Percentiles rank a stretch among this genome's conserved stretches.
These are phyloP conservation scores for Cornus florida DNA, from an alignment of 148 eudicot genomes.

Conservation along the genomic window DNA sequence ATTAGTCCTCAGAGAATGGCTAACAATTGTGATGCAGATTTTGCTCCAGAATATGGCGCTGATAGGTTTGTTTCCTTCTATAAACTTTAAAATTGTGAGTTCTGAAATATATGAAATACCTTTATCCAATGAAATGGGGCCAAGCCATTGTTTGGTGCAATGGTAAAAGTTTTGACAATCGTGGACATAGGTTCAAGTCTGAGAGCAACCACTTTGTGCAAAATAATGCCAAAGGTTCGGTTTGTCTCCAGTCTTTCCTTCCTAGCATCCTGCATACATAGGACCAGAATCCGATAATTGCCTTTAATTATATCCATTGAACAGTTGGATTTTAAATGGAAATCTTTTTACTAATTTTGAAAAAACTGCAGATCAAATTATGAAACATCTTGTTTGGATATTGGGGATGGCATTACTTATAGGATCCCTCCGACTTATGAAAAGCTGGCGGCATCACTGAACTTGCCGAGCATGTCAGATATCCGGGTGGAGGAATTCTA, in stretches of 20 bases:
- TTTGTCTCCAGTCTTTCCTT: too few relatives aligned
- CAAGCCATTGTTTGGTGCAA: too few relatives aligned
- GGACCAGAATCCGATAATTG: not conserved
- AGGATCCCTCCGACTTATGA: constrained; percentile 87
- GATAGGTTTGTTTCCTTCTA: constrained; percentile 56
- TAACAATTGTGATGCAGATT: constrained; percentile 47
- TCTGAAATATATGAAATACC: constrained; percentile 1
- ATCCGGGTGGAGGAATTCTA: constrained; percentile 78
- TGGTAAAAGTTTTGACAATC: too few relatives aligned
- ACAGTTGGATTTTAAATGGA: constrained; percentile 8
- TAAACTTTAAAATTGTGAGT: not conserved
- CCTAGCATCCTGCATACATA: too few relatives aligned
- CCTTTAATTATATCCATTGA: not conserved
- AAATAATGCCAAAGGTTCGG: too few relatives aligned
- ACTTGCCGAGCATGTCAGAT: constrained; percentile 77
- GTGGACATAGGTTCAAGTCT: too few relatives aligned
- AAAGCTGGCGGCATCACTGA: constrained; percentile 63
- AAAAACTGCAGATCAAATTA: constrained; percentile 49
- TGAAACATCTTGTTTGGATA: constrained; percentile 78
- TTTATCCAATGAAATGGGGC: too few relatives aligned
- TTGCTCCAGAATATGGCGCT: constrained; percentile 46
- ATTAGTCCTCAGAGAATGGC: constrained; percentile 43
- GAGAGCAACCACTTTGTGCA: too few relatives aligned
- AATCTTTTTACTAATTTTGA: constrained; percentile 2
- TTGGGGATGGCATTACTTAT: constrained; percentile 83